phyloP scores from a whole-genome alignment of 768 basidiomycete genomes.

The Tulasnella sp. region DNA sequence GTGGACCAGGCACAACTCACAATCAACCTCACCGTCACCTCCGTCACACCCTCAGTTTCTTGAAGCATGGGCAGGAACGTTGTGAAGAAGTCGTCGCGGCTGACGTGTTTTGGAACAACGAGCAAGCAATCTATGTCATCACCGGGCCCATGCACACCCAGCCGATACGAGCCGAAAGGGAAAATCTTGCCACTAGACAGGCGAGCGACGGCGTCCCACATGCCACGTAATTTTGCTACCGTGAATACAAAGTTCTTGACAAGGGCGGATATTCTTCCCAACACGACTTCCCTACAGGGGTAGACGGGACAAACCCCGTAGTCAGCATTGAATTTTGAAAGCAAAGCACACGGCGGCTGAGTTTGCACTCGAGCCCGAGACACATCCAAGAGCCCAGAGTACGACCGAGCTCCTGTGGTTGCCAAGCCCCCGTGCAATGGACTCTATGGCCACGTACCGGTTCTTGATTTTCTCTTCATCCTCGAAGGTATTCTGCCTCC shows the following conservation, averaged over 20 bases:
- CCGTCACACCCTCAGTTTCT: constrained; percentile 73
- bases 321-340: not conserved
- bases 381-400: not conserved
- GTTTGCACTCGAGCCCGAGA: not conserved
- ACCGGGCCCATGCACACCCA: constrained; percentile 95
- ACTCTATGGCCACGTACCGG: constrained; percentile 54
- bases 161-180: constrained; percentile 96
- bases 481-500: constrained; percentile 82
- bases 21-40: constrained; percentile 71
- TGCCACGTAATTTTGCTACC: constrained; percentile 69
- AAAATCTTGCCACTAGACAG: constrained; percentile 98
- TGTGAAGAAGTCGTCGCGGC: constrained; percentile 92
- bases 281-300: constrained; percentile 75
- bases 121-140: constrained; percentile 98
- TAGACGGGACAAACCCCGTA: not conserved
- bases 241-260: constrained; percentile 91
- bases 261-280: constrained; percentile 81
- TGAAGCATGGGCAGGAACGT: constrained; percentile 85
- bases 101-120: constrained; percentile 95
- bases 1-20: no score
- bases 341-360: constrained; percentile 1
- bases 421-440: not conserved
- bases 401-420: not conserved
- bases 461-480: constrained; percentile 79
- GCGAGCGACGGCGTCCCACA: constrained; percentile 81